phyloP scores from a whole-genome alignment of 768 basidiomycete genomes.

The Hortiboletus campestris region DNA sequence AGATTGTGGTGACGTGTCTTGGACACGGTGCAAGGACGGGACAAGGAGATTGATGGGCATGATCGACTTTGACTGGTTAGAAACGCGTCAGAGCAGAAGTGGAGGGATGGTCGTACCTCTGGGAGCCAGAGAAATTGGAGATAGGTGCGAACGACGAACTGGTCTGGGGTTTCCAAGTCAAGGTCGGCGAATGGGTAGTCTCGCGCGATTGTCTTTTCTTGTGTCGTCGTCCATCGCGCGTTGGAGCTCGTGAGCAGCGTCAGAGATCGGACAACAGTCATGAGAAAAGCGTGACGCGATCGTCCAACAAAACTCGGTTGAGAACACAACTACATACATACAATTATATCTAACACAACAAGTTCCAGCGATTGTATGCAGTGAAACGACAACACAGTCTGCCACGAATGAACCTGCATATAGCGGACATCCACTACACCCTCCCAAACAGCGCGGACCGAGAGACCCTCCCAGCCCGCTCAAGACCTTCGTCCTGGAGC shows the following conservation, averaged over 20 bases:
- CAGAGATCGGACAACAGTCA: conserved; percentile 19
- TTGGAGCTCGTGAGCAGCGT: conserved; percentile 22
- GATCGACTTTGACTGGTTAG: conserved; percentile 51
- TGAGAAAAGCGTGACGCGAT: neutral
- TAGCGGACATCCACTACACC: neutral
- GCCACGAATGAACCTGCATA: no score
- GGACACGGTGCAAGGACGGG: conserved; percentile 54
- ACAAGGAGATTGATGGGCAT: conserved; percentile 63
- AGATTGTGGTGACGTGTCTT: conserved; percentile 29
- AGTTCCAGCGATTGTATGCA: no score
- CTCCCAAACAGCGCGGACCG: conserved; percentile 11
- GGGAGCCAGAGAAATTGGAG: conserved; percentile 79
- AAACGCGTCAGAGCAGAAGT: neutral
- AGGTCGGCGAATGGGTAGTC: conserved; percentile 55
- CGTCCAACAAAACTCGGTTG: neutral
- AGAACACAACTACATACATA: neutral
- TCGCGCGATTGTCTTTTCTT: conserved; percentile 54
- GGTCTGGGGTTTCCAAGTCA: conserved; percentile 47
- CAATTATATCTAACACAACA: neutral
- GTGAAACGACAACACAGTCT: no score
- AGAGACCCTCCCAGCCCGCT: conserved; percentile 64
- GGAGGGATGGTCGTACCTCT: conserved; percentile 44
- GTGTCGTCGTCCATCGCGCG: conserved; percentile 53
- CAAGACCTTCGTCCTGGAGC: conserved; percentile 68
- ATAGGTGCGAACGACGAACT: conserved; percentile 62